Percentiles rank a stretch among this genome's conserved stretches.
Evolutionary conservation across 2,329 filamentous ascomycete genomes (phyloP).

Genomic region (Xylariaceae sp.): DNA sequence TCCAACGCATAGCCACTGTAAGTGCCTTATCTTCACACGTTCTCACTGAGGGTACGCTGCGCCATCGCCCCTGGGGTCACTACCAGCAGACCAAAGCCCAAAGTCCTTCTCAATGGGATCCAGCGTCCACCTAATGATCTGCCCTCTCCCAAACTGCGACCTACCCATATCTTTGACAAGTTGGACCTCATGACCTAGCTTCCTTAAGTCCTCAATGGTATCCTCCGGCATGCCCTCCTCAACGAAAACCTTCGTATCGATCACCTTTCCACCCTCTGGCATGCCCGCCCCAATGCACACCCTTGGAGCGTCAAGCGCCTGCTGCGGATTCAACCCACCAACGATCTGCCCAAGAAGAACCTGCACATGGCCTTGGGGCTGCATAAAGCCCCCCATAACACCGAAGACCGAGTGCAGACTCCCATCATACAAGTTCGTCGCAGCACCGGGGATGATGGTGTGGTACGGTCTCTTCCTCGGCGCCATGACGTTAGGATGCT

Average conservation of each 20-base stretch:
- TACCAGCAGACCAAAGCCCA: conserved; percentile 81
- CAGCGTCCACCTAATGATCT: conserved; percentile 76
- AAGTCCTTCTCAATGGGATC: conserved; percentile 63
- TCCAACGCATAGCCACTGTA: not conserved
- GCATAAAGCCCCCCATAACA: conserved; percentile 98
- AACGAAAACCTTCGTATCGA: conserved; percentile 66
- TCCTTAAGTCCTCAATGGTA: conserved; percentile 63
- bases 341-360: conserved; percentile 86
- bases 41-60: conserved; percentile 53
- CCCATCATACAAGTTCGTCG: conserved; percentile 73
- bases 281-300: conserved; percentile 79
- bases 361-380: conserved; percentile 94
- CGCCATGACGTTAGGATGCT: conserved; percentile 77
- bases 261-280: conserved; percentile 47
- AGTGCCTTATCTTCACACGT: not conserved
- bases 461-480: conserved; percentile 91
- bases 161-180: conserved; percentile 65
- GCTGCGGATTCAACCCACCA: conserved; percentile 78
- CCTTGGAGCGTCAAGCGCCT: conserved; percentile 86
- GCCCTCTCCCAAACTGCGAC: conserved; percentile 77
- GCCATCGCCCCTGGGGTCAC: conserved; percentile 85
- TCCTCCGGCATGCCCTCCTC: conserved; percentile 77
- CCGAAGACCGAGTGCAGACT: conserved; percentile 84
- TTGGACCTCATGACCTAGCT: conserved; percentile 70
- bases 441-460: conserved; percentile 92